phyloP scores from a whole-genome alignment of 306 rosid species.

The Glycine latifolia region DNA sequence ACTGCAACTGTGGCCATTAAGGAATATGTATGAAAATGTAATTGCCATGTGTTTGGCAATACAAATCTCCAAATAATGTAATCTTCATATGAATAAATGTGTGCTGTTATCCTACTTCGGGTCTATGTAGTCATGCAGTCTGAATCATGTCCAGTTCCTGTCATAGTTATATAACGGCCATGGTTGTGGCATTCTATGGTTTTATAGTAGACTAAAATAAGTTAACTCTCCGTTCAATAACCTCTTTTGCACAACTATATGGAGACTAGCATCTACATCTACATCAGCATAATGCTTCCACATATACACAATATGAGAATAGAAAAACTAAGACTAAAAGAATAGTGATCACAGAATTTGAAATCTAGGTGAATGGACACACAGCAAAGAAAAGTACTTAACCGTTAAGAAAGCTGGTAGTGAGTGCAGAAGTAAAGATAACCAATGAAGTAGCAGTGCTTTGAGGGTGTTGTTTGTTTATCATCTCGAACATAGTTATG shows the following conservation, averaged over 20 bases:
- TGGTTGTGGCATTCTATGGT: slow-evolving; percentile 38
- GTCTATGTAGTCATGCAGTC: slow-evolving; percentile 38
- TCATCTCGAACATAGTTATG: no score
- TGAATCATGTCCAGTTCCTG: slow-evolving; percentile 15
- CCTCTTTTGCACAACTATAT: not conserved
- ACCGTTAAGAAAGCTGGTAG: slow-evolving; percentile 5
- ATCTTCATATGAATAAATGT: slow-evolving; percentile 48
- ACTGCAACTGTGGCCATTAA: slow-evolving; percentile 73
- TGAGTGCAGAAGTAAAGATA: slow-evolving; percentile 1
- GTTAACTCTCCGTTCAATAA: not conserved
- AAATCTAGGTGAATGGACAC: slow-evolving; percentile 17
- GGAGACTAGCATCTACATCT: not conserved
- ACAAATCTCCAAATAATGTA: slow-evolving; percentile 43
- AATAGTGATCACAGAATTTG: slow-evolving; percentile 1
- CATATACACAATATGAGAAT: not conserved
- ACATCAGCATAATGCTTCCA: slow-evolving; percentile 5
- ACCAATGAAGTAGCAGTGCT: not conserved
- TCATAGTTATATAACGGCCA: slow-evolving; percentile 37
- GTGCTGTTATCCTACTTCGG: slow-evolving; percentile 24
- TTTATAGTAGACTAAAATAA: slow-evolving; percentile 36
- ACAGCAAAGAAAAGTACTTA: not conserved
- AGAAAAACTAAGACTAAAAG: not conserved
- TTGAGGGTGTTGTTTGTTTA: not conserved
- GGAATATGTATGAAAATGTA: not conserved
- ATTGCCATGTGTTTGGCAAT: slow-evolving; percentile 41